A percentile compares a stretch with the other conserved stretches of the same genome.
Conservation (phyloP, 768 basidiomycete genomes). For the Candolleomyces efflorescens region DNA sequence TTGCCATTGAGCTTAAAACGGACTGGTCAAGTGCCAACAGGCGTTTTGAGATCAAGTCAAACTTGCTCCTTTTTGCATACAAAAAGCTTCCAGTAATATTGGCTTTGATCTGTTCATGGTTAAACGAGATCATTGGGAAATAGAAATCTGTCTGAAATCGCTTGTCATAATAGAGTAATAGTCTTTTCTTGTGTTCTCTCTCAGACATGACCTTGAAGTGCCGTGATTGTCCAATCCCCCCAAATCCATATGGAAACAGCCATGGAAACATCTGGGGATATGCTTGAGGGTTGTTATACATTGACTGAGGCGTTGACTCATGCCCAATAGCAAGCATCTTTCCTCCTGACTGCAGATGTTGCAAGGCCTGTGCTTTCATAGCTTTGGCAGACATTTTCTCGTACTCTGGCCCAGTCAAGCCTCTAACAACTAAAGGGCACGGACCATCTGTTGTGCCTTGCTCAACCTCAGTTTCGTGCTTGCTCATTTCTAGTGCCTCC, state of each 20-base stretch:
- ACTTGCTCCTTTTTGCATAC: constrained; percentile 11
- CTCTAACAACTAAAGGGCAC: neutral
- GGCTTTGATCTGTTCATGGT: constrained; percentile 26
- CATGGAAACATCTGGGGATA: constrained; percentile 17
- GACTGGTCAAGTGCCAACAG: constrained; percentile 15
- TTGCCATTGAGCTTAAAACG: constrained; percentile 5
- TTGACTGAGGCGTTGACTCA: neutral
- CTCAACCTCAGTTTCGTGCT: neutral
- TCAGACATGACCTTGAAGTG: constrained; percentile 9
- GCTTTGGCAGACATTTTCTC: neutral
- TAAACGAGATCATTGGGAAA: constrained; percentile 28
- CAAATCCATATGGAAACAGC: neutral
- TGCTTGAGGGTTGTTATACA: neutral
- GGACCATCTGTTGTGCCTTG: neutral
- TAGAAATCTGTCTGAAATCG: constrained; percentile 27
- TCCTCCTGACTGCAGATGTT: neutral
- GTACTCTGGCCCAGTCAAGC: neutral
- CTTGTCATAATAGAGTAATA: constrained; percentile 31
- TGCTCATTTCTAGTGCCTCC: neutral
- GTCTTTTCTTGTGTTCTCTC: constrained; percentile 13
- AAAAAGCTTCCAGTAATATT: constrained; percentile 5
- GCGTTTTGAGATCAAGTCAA: constrained; percentile 15
- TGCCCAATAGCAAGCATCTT: neutral
- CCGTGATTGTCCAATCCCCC: constrained; percentile 11
- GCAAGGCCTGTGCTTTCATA: neutral